Evolutionary conservation across 345 rosid genomes (phyloP).

Genomic region (Ceriops tagal): DNA sequence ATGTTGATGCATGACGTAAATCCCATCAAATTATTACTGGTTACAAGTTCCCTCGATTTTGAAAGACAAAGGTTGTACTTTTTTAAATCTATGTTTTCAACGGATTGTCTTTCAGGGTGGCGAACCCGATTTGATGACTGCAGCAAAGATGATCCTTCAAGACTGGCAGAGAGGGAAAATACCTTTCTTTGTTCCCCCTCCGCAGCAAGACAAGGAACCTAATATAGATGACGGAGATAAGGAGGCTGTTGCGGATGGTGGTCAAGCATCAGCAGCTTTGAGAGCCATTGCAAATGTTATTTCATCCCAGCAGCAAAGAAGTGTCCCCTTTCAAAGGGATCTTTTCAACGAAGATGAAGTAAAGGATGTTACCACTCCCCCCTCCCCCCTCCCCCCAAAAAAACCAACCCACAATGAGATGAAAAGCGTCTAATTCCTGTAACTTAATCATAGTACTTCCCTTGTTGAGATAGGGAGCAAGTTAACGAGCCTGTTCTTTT

Average conservation of each 20-base stretch:
- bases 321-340: conserved; percentile 76
- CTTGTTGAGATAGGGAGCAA: no score
- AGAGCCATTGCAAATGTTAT: conserved; percentile 71
- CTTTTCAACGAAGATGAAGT: conserved; percentile 61
- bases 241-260: conserved; percentile 46
- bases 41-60: not conserved
- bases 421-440: no score
- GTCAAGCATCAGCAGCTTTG: conserved; percentile 59
- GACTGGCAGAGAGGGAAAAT: conserved; percentile 96
- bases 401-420: no score
- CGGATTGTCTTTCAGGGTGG: conserved; percentile 55
- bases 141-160: conserved; percentile 89
- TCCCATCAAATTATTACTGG: not conserved
- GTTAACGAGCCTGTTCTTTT: no score
- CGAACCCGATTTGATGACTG: conserved; percentile 81
- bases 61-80: not conserved
- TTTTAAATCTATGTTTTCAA: not conserved
- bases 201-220: conserved; percentile 40
- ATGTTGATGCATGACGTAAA: not conserved
- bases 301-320: conserved; percentile 66
- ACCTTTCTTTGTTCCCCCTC: conserved; percentile 90
- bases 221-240: conserved; percentile 34
- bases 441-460: no score
- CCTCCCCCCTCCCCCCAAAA: no score
- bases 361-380: conserved; percentile 24